These are phyloP conservation scores for Thermothielavioides terrestris DNA, from an alignment of 495 filamentous ascomycete genomes.

Conservation along the genomic window DNA sequence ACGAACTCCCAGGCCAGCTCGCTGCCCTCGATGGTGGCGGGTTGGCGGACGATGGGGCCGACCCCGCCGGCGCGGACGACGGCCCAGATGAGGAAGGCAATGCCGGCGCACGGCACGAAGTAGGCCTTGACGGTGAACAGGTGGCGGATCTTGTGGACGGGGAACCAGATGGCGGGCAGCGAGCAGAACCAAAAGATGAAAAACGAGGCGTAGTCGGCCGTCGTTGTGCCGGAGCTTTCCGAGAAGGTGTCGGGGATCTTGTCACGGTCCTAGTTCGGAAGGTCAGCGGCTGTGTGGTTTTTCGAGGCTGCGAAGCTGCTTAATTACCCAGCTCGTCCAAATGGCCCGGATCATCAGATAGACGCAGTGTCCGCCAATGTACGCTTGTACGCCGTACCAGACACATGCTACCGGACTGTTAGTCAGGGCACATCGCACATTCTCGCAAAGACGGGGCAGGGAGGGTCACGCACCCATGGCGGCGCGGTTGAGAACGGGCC, in stretches of 20 bases:
- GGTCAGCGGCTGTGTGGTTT: conserved; percentile 6
- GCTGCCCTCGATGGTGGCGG: conserved; percentile 53
- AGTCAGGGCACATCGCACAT: neutral
- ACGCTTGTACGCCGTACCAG: conserved; percentile 82
- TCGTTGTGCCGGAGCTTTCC: conserved; percentile 58
- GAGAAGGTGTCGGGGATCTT: conserved; percentile 61
- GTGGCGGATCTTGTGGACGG: conserved; percentile 68
- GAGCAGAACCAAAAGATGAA: conserved; percentile 77
- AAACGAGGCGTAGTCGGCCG: conserved; percentile 67
- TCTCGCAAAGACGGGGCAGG: neutral
- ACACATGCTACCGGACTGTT: conserved; percentile 44
- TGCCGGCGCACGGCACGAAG: conserved; percentile 73
- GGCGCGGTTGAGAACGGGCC: conserved; percentile 86
- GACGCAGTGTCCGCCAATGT: conserved; percentile 77
- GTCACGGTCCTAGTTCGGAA: conserved; percentile 31
- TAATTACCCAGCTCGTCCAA: conserved; percentile 51
- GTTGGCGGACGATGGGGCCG: conserved; percentile 76
- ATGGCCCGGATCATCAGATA: conserved; percentile 75
- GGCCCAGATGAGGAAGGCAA: conserved; percentile 88
- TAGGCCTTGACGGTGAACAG: conserved; percentile 87
- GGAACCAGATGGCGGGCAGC: conserved; percentile 80
- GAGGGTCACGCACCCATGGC: conserved; percentile 52
- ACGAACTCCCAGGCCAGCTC: conserved; percentile 74
- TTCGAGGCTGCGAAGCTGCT: neutral
- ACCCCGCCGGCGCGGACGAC: conserved; percentile 74